Evolutionary conservation across 805 yeast genomes (phyloP).

Genomic region (Alloascoidea africana): DNA sequence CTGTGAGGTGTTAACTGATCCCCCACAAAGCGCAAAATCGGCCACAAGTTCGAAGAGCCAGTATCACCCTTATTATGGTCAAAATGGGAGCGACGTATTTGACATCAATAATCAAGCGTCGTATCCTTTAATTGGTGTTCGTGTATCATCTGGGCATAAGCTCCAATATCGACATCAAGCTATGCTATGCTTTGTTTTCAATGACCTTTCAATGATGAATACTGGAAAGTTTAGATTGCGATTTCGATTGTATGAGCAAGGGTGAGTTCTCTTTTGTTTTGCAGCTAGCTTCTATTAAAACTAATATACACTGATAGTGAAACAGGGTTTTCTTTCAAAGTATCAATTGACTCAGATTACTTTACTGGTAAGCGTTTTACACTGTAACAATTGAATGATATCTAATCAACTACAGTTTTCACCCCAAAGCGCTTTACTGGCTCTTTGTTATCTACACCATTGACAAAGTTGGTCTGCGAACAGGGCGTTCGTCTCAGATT

Average conservation of each 20-base stretch:
- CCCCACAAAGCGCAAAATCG: background rate
- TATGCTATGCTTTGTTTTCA: slow-evolving; percentile 1
- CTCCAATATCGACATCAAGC: background rate
- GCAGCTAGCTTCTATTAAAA: no score
- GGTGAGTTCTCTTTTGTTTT: no score
- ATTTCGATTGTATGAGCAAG: slow-evolving; percentile 1
- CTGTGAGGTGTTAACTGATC: background rate
- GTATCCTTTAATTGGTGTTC: slow-evolving; percentile 9
- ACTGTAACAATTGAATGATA: no score
- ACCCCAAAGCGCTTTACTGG: no score
- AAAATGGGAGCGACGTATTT: background rate
- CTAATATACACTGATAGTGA: no score
- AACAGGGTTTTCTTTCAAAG: no score
- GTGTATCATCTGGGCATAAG: slow-evolving; percentile 9
- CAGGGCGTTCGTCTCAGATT: no score
- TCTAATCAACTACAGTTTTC: no score
- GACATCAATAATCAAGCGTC: background rate
- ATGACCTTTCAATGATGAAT: slow-evolving; percentile 1
- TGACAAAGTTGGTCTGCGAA: no score
- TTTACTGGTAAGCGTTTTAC: no score
- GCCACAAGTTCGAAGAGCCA: background rate
- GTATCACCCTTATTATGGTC: background rate
- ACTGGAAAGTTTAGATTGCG: background rate
- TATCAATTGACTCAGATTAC: no score
- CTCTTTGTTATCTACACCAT: no score